Base-by-base conservation (phyloP, 805 yeast species). In the Monosporozyma aerobia region DNA sequence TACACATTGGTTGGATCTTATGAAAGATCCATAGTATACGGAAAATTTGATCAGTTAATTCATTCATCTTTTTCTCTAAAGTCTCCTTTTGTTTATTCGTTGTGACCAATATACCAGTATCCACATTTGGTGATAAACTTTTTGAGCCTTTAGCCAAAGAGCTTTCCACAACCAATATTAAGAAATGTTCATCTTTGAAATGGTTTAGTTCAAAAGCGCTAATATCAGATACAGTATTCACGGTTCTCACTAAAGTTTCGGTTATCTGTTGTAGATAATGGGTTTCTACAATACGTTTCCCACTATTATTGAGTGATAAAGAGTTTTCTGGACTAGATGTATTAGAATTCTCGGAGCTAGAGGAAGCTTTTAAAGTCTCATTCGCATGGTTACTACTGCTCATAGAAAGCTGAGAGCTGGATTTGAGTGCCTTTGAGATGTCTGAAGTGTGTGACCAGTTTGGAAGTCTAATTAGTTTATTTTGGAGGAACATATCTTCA, bases 231-330 rank as follows among this genome's bases (percentile, higher is more conserved):
- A 90, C 84, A 44, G 85, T 83, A 25, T 89, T 79, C 4, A 94
- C 87, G 44, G 83, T 85, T 53, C 89, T 75, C 14, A 90, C 94
- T 48, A 94, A 72, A 0, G 97, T 86, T 49, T 86, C 87, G 23
- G 92, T 83, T 44, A 94, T 71, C 67, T 94, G 98, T 6, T 90
- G 85, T 0, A 96, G 78, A 64, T 90, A 94, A 67, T 87, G 95
- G 54, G 69, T 65, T 50, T 69, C 69, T 2, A 66, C 63, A 16
- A 65, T 56, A 10, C 71, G 57, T 43, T 58, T 61, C 4, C 57
- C 50, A 7, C 44, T 45, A 2, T 30, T 16, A 8, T 33, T 48
- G 1, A 41, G 25, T 11, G 23, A 16, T 10, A 35, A 25, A 5
- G n/a, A 45, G 13, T 23, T 27, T 9, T 39, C 46, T 13, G 46